phyloP scores from a whole-genome alignment of 768 basidiomycete species.

The Leccinum variicolor region DNA sequence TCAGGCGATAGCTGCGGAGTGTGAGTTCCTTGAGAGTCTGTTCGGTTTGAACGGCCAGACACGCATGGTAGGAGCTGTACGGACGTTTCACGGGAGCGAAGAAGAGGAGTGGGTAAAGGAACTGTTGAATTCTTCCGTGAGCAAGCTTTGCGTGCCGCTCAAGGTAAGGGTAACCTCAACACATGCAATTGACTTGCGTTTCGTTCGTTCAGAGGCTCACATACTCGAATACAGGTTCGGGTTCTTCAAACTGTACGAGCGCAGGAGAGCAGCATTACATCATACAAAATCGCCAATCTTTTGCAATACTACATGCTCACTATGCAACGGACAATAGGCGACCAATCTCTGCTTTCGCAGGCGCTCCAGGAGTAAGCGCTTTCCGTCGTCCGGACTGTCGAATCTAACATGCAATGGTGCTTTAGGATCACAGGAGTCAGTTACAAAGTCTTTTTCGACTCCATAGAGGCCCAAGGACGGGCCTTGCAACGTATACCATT shows the following conservation, averaged over 20 bases:
- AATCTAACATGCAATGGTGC: background rate
- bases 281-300: conserved; percentile 93
- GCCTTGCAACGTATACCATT: conserved; percentile 52
- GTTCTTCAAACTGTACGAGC: conserved; percentile 92
- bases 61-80: conserved; percentile 74
- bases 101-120: conserved; percentile 80
- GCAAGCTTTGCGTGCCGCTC: conserved; percentile 83
- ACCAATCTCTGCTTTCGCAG: conserved; percentile 70
- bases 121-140: conserved; percentile 77
- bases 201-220: background rate
- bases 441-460: conserved; percentile 83
- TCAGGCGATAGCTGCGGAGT: conserved; percentile 91
- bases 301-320: conserved; percentile 92
- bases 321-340: conserved; percentile 89
- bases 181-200: background rate
- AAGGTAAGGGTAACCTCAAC: conserved; percentile 48
- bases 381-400: too few relatives aligned
- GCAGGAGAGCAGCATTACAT: conserved; percentile 89
- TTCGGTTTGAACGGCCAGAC: conserved; percentile 57
- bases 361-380: conserved; percentile 73
- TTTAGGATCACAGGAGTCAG: conserved; percentile 75
- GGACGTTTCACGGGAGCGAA: conserved; percentile 51
- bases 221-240: conserved; percentile 50
- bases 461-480: conserved; percentile 81
- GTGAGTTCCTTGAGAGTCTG: conserved; percentile 86